These are phyloP conservation scores for Leccinum fuscescens DNA, from an alignment of 1,284 basidiomycete species.

Conservation along the genomic window DNA sequence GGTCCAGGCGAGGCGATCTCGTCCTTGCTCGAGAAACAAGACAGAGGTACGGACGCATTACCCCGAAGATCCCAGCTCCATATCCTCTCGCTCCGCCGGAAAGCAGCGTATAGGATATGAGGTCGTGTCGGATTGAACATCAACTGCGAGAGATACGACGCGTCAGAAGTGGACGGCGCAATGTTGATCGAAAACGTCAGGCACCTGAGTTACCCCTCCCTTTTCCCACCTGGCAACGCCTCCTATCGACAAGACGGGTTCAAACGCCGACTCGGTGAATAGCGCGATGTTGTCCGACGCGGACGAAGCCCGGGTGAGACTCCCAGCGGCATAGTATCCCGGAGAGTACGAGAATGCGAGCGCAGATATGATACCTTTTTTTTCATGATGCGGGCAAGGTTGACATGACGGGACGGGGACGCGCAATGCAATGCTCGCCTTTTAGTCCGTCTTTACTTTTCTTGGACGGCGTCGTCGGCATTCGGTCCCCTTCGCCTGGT, in stretches of 20 bases:
- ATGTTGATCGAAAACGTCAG: no score
- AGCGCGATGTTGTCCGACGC: conserved; percentile 66
- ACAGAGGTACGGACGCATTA: conserved; percentile 50
- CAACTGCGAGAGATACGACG: conserved; percentile 46
- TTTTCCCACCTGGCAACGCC: conserved; percentile 26
- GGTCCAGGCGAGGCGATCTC: not conserved
- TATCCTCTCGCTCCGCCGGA: conserved; percentile 62
- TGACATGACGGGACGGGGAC: not conserved
- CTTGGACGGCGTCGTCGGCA: conserved; percentile 74
- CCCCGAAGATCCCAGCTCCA: conserved; percentile 78
- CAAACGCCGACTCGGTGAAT: conserved; percentile 63
- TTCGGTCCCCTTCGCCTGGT: conserved; percentile 71
- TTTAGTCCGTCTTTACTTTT: conserved; percentile 83
- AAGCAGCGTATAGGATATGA: conserved; percentile 76
- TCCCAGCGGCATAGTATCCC: conserved; percentile 75
- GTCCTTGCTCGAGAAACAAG: conserved; percentile 32
- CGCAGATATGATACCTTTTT: conserved; percentile 78
- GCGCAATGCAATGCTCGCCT: conserved; percentile 45
- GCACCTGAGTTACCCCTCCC: conserved; percentile 32
- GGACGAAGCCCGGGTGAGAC: conserved; percentile 49
- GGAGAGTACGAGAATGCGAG: conserved; percentile 68
- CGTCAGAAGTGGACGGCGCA: not conserved
- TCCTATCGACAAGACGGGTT: conserved; percentile 62
- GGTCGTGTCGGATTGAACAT: conserved; percentile 75
- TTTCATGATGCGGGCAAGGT: not conserved